Evolutionary conservation across 495 filamentous ascomycete species (phyloP).

Genomic region (Trichoderma reesei): DNA sequence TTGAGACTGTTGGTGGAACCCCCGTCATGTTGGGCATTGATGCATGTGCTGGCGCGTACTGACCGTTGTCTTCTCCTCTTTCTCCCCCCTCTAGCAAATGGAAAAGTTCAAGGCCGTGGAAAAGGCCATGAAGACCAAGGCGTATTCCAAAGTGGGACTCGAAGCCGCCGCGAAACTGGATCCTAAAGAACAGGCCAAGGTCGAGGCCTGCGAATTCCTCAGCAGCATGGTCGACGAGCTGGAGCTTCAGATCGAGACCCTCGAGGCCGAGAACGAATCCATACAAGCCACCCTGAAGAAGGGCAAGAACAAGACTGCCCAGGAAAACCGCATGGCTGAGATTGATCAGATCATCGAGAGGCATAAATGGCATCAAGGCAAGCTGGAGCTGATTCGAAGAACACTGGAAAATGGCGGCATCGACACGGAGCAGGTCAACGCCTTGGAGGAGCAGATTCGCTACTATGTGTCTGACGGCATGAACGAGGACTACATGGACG

Average conservation of each 20-base stretch:
- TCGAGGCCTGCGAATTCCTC: conserved; percentile 76
- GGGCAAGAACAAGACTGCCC: conserved; percentile 72
- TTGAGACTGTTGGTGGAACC: conserved; percentile 67
- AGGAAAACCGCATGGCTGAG: conserved; percentile 77
- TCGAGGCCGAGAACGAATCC: conserved; percentile 83
- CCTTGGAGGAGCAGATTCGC: conserved; percentile 80
- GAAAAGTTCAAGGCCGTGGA: conserved; percentile 99
- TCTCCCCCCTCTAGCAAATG: conserved; percentile 66
- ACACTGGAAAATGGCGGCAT: conserved; percentile 87
- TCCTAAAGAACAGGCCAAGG: conserved; percentile 87
- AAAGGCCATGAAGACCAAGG: conserved; percentile 99
- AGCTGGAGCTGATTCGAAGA: conserved; percentile 82
- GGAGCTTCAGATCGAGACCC: conserved; percentile 79
- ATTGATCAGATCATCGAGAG: conserved; percentile 76
- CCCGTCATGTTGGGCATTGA: not conserved
- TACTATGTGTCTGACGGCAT: conserved; percentile 91
- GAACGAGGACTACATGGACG: conserved; percentile 79
- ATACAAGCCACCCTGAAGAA: conserved; percentile 88
- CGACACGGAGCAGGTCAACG: conserved; percentile 73
- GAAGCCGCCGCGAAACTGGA: conserved; percentile 85
- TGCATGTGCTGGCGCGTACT: conserved; percentile 14
- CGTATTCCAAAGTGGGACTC: conserved; percentile 95
- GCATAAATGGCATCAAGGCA: conserved; percentile 93
- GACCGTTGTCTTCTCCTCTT: not conserved
- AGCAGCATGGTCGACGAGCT: conserved; percentile 84